Base-by-base conservation (phyloP, 192 early-diverging fungal species). In the Thamnidium elegans region DNA sequence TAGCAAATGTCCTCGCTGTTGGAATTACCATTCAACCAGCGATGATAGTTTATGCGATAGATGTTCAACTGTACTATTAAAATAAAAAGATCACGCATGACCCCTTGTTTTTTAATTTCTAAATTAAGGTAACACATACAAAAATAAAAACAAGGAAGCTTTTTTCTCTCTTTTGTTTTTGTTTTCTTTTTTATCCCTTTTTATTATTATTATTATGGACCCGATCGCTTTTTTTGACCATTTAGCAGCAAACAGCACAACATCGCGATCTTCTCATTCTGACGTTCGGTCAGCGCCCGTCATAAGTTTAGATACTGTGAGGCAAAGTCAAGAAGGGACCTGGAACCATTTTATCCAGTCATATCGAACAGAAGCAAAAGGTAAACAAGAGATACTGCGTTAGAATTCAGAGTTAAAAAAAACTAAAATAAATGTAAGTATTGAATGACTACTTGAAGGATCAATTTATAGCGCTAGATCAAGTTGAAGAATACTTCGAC, bases 1-100 rank as follows among this genome's bases (percentile, higher is more conserved):
- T 52, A 81, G 87, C 65, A 92, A 92, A 64, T 92, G 91, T 62
- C 91, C 91, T 17, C 83, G 91, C 36, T 92, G 91, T 73, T 89
- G 91, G 87, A 87, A 82, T 62, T 86, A 81, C 50, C 74, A 76
- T 52, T 81, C 88, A 1, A 48, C 55, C 0, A 59, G 67, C 7
- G 76, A 69, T 2, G 75, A 83, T 23, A 48, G 62, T 5, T 71
- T 92, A 8, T 92, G 91, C 68, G 19, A 43, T 13, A 78, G 91
- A 54, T 92, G 91, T 63, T 67, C 67, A 30, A 21, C 15, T 45
- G 65, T 68, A 26, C 13, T 64, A 51, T 52, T 23, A 45, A 44
- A 39, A 58, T 42, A 55, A 34, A 55, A 32, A 15, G n/a, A 55
- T 32, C 31, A n/a, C 30, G n/a, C 53, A 55, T 36, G 14, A 32